Conservation (phyloP, 1,284 basidiomycete genomes). For the Leccinum angustisporum region DNA sequence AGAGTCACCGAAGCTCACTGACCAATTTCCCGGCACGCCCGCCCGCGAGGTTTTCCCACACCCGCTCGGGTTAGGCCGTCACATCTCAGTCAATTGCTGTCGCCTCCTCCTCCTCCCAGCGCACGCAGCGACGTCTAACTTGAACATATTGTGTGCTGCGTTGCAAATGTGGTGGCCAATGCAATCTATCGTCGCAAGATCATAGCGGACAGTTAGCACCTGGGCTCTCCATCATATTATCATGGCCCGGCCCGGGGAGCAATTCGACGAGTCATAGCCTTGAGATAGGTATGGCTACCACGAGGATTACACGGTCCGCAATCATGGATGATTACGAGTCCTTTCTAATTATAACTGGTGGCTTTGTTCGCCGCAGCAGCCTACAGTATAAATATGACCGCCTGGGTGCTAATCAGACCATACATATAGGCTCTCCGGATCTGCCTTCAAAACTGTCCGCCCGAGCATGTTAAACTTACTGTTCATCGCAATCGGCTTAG, state of each 20-base stretch:
- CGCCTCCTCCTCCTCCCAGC: background rate
- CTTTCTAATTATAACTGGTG: background rate
- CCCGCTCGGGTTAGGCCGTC: background rate
- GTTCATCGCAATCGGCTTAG: background rate
- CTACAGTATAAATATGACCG: background rate
- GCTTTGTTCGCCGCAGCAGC: background rate
- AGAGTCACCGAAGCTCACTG: too few species aligned
- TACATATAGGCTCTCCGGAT: background rate
- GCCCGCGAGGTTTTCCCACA: background rate
- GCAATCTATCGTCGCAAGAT: background rate
- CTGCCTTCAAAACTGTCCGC: background rate
- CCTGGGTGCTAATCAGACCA: background rate
- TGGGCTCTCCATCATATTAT: background rate
- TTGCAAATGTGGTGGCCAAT: background rate
- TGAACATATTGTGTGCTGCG: background rate
- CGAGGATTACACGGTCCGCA: background rate
- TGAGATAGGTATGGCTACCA: background rate
- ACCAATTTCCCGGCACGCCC: too few species aligned
- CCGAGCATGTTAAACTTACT: constrained; percentile 4
- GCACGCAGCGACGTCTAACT: background rate
- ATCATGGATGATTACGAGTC: background rate
- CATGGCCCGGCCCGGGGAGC: background rate
- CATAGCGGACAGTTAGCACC: background rate
- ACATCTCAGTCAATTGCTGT: background rate
- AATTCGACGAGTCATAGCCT: background rate